Evolutionary conservation across 2,329 filamentous ascomycete species (phyloP).

Genomic region (Xylariaceae sp.): DNA sequence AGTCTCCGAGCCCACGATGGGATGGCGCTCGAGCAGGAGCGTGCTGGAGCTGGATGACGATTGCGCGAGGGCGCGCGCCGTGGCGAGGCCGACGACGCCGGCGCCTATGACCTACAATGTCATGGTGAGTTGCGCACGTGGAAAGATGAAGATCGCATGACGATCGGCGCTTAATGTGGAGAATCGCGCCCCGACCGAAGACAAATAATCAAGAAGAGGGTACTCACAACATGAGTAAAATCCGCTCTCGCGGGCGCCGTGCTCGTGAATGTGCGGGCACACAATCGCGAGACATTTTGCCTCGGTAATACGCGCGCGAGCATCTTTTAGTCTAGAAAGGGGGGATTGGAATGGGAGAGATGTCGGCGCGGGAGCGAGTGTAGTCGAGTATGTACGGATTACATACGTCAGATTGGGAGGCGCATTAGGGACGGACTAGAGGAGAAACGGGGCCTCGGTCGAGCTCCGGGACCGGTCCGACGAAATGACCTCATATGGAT

Average conservation of each 20-base stretch:
- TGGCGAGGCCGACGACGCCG: conserved; percentile 71
- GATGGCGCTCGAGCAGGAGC: conserved; percentile 75
- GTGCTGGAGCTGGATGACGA: conserved; percentile 51
- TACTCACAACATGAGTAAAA: conserved; percentile 36
- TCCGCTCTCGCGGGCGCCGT: conserved; percentile 29
- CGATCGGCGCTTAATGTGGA: too few relatives aligned
- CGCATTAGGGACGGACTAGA: neutral
- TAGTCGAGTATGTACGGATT: too few relatives aligned
- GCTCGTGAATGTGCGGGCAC: conserved; percentile 27
- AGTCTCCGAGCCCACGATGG: conserved; percentile 73
- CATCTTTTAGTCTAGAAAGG: conserved; percentile 9
- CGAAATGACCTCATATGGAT: neutral
- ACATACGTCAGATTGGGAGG: neutral
- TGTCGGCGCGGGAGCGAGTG: neutral
- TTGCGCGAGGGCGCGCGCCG: conserved; percentile 65
- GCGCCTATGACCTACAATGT: conserved; percentile 55
- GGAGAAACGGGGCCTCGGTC: neutral
- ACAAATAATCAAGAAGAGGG: neutral
- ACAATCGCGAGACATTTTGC: conserved; percentile 2
- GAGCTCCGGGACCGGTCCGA: neutral
- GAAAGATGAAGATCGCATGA: neutral
- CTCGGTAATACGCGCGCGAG: conserved; percentile 7
- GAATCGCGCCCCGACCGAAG: neutral
- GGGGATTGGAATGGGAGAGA: neutral
- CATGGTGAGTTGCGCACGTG: neutral